Base-by-base conservation (phyloP, 2,329 filamentous ascomycete species). In the Canariomyces notabilis region DNA sequence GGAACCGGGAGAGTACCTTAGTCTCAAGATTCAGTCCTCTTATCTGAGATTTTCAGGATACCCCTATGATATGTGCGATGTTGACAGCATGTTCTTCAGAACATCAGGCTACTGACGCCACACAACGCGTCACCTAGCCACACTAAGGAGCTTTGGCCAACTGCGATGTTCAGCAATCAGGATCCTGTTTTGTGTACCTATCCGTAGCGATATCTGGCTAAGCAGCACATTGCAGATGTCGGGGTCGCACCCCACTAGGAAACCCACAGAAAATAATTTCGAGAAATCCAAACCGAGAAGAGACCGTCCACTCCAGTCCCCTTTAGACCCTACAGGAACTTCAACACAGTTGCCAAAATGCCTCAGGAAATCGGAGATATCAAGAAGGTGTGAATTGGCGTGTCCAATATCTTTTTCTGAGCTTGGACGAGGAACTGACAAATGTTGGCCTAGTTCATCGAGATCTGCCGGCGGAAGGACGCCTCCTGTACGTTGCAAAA, bases 401-500 rank as follows among this genome's bases (percentile, higher is more conserved):
- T 37, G 16, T n/a, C n/a, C 15, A 34, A 37, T 14, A 18, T 21
- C 26, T 32, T 46, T 19, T 34, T 16, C 3, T 15, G 32, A 20
- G n/a, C n/a, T 23, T 3, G 39, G 44, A 21, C 38, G 44, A 36
- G 19, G 11, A 44, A 33, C 58, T 59, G 49, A 60, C 54, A 29
- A 44, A 43, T 15, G 45, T 49, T 44, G 14, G 31, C n/a, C 38
- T 72, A 95, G 82, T 98, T 98, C 88, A 95, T 98, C 75, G 93
- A 97, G 86, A 95, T 98, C 83, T 95, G 88, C 85, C 87, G 91
- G 76, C 87, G 93, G 74, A 95, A 95, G 82, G 94, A 98, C 84
- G 93, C 93, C 72, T 94, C 87, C 71, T 95, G 93, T 98, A 87
- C 68, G 89, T 90, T 46, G 48, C 49, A 42, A 48, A 29, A 34